These are phyloP conservation scores for Tetrapyrgos nigripes DNA, from an alignment of 1,284 basidiomycete species.

Conservation along the genomic window DNA sequence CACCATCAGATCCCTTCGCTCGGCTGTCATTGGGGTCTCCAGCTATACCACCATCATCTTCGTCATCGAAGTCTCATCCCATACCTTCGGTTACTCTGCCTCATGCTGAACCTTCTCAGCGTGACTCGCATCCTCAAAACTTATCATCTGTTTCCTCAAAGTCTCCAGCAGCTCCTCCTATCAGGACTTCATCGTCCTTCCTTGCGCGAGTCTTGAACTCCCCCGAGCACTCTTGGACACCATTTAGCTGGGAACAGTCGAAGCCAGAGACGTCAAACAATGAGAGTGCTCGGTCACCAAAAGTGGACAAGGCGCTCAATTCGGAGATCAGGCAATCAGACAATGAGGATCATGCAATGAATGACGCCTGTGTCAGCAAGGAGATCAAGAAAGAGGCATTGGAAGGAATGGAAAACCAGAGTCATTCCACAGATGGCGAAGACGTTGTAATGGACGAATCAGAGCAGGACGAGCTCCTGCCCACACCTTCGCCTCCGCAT, in stretches of 20 bases:
- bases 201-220: slow-evolving; percentile 6
- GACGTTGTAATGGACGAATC: not conserved
- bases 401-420: not conserved
- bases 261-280: not conserved
- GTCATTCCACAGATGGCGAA: not conserved
- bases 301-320: not conserved
- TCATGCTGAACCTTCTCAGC: too few species aligned
- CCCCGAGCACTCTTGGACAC: slow-evolving; percentile 10
- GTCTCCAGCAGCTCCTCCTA: not conserved
- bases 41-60: not conserved
- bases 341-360: not conserved
- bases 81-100: too few species aligned
- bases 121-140: too few species aligned
- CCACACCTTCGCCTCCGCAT: slow-evolving; percentile 15
- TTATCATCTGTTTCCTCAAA: too few species aligned
- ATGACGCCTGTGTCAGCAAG: not conserved
- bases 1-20: slow-evolving; percentile 40
- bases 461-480: not conserved
- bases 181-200: not conserved
- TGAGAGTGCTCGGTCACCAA: not conserved
- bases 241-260: not conserved
- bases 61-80: not conserved
- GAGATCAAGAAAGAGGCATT: not conserved
- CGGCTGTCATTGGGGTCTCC: slow-evolving; percentile 43
- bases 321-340: not conserved